These are phyloP conservation scores for Debaryomyces robertsiae DNA, from an alignment of 1,139 yeast species.

Conservation along the genomic window DNA sequence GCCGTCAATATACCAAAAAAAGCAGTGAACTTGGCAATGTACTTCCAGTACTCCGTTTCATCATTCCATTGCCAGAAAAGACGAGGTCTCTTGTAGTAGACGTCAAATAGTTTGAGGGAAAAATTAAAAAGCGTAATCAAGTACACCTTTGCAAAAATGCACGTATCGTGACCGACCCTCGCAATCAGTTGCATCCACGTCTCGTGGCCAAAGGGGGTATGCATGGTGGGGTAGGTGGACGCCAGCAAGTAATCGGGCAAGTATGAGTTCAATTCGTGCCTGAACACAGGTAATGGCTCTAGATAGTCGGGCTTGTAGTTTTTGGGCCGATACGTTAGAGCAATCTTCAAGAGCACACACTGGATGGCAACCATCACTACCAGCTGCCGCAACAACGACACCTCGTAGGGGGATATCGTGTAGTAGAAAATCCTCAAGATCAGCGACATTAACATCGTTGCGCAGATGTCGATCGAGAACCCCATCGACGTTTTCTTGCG, in stretches of 20 bases:
- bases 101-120: constrained; percentile 63
- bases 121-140: constrained; percentile 24
- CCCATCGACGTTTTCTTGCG: constrained; percentile 69
- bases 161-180: constrained; percentile 24
- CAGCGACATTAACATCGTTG: constrained; percentile 83
- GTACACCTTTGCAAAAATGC: constrained; percentile 22
- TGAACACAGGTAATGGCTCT: constrained; percentile 34
- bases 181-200: constrained; percentile 13
- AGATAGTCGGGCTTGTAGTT: constrained; percentile 45
- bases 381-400: constrained; percentile 73
- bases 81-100: constrained; percentile 63
- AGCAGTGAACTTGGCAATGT: constrained; percentile 51
- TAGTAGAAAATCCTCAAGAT: constrained; percentile 75
- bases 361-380: constrained; percentile 79
- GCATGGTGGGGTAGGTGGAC: constrained; percentile 16
- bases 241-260: constrained; percentile 23
- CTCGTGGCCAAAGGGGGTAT: constrained; percentile 17
- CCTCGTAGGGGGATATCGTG: constrained; percentile 76
- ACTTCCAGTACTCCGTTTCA: constrained; percentile 65
- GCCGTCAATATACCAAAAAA: constrained; percentile 47
- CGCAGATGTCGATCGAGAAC: constrained; percentile 85
- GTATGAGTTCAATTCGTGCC: constrained; percentile 29
- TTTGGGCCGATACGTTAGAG: constrained; percentile 59
- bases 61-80: constrained; percentile 87
- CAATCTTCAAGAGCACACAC: constrained; percentile 58